Percentiles rank a stretch among this genome's conserved stretches.
Conservation (phyloP, 495 filamentous ascomycete species). For the Pyrenula aspistea region DNA sequence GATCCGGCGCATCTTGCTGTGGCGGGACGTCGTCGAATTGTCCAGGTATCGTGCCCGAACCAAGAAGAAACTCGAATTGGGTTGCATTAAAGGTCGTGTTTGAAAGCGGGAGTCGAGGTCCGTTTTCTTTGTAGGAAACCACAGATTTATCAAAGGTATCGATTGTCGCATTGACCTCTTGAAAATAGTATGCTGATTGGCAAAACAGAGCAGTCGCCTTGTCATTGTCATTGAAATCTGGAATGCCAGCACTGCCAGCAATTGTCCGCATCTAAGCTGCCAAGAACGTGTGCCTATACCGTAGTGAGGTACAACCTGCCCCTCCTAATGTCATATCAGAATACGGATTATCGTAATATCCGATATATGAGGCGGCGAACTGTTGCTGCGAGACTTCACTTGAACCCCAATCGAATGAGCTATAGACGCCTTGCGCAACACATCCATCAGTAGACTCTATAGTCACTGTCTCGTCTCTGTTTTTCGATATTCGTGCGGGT, state of each 20-base stretch:
- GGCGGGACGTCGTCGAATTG: not conserved
- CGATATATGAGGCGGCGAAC: slow-evolving; percentile 16
- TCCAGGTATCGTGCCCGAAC: slow-evolving; percentile 5
- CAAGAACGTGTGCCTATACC: slow-evolving; percentile 16
- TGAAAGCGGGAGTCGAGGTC: slow-evolving; percentile 8
- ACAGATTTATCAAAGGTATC: slow-evolving; percentile 3
- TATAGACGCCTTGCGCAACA: not conserved
- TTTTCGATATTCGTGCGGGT: slow-evolving; percentile 7
- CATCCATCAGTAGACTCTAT: not conserved
- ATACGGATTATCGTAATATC: slow-evolving; percentile 12
- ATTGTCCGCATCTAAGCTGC: slow-evolving; percentile 9
- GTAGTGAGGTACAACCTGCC: slow-evolving; percentile 8
- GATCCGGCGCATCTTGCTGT: not conserved
- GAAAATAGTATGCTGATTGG: slow-evolving; percentile 21
- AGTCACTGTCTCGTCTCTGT: not conserved
- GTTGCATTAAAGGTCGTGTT: slow-evolving; percentile 20
- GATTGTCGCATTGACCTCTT: slow-evolving; percentile 19
- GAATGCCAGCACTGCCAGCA: not conserved
- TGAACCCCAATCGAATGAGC: not conserved
- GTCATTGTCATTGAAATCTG: not conserved
- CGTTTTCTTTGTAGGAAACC: slow-evolving; percentile 3
- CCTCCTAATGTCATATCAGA: slow-evolving; percentile 11
- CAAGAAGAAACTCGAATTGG: slow-evolving; percentile 19
- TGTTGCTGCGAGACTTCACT: not conserved
- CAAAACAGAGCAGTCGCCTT: slow-evolving; percentile 25